Percentiles rank a stretch among this genome's conserved stretches.
Evolutionary conservation across 1,284 basidiomycete species (phyloP).

Genomic region (Apiotrichum montevideense): DNA sequence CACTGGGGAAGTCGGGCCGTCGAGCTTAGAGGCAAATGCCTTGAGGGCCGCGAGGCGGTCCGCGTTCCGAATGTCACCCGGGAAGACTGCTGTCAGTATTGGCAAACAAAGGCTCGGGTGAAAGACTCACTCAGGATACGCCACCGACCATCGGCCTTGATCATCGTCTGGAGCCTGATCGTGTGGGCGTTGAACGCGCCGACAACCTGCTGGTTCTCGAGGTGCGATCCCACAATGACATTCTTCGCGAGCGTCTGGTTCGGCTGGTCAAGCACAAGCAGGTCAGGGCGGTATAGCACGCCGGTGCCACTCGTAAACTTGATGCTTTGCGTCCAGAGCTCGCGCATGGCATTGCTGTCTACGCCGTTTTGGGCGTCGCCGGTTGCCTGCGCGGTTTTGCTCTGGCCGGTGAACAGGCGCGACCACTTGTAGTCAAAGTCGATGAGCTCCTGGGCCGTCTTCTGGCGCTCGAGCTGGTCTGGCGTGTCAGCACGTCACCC

Average conservation of each 20-base stretch:
- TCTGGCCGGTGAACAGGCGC: constrained; percentile 68
- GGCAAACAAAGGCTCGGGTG: not conserved
- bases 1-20: constrained; percentile 19
- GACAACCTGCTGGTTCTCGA: constrained; percentile 46
- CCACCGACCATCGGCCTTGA: constrained; percentile 65
- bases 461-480: constrained; percentile 19
- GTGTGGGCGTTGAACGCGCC: constrained; percentile 61
- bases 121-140: constrained; percentile 51
- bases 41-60: constrained; percentile 48
- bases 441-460: constrained; percentile 59
- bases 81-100: constrained; percentile 50
- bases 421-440: constrained; percentile 70
- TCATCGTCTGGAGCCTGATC: constrained; percentile 61
- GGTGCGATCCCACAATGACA: constrained; percentile 57
- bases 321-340: constrained; percentile 15
- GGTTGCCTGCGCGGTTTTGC: constrained; percentile 26
- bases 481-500: not conserved
- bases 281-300: constrained; percentile 42
- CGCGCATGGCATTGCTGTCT: constrained; percentile 7
- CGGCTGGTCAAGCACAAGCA: constrained; percentile 8
- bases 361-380: constrained; percentile 21
- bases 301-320: constrained; percentile 25
- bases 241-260: constrained; percentile 7
- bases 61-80: constrained; percentile 53
- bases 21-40: constrained; percentile 50